These are phyloP conservation scores for Schoenoplectus tabernaemontani DNA, from an alignment of 202 grass and related monocot genomes.

Conservation along the genomic window DNA sequence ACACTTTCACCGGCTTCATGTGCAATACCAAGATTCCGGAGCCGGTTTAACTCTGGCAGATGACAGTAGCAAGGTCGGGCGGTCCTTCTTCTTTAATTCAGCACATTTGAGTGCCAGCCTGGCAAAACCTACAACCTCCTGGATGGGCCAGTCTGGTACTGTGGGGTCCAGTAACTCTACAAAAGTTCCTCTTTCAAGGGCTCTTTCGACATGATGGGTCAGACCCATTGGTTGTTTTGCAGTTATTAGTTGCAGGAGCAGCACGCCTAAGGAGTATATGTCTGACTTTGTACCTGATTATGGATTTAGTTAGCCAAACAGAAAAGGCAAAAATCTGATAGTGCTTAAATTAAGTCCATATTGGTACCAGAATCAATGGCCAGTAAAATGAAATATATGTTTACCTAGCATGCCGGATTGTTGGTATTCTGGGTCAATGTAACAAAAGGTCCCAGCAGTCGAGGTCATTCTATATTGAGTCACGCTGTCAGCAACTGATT, in stretches of 20 bases:
- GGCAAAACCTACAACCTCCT: conserved; percentile 54
- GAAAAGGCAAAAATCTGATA: neutral
- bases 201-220: conserved; percentile 78
- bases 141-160: conserved; percentile 72
- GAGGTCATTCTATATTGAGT: conserved; percentile 86
- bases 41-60: conserved; percentile 82
- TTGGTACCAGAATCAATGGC: neutral
- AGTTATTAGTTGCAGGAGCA: conserved; percentile 83
- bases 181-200: conserved; percentile 65
- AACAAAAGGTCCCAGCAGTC: conserved; percentile 87
- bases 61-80: conserved; percentile 71
- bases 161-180: conserved; percentile 59
- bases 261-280: conserved; percentile 86
- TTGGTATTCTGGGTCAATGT: conserved; percentile 99
- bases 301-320: neutral
- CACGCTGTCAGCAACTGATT: conserved; percentile 62
- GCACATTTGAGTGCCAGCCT: conserved; percentile 82
- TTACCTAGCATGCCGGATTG: conserved; percentile 68
- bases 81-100: conserved; percentile 64
- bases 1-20: conserved; percentile 27
- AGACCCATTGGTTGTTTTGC: conserved; percentile 78
- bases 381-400: neutral
- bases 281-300: conserved; percentile 63
- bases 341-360: neutral
- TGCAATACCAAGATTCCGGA: conserved; percentile 69